phyloP scores from a whole-genome alignment of 352 stramenopile species.

The Aphanomyces astaci region DNA sequence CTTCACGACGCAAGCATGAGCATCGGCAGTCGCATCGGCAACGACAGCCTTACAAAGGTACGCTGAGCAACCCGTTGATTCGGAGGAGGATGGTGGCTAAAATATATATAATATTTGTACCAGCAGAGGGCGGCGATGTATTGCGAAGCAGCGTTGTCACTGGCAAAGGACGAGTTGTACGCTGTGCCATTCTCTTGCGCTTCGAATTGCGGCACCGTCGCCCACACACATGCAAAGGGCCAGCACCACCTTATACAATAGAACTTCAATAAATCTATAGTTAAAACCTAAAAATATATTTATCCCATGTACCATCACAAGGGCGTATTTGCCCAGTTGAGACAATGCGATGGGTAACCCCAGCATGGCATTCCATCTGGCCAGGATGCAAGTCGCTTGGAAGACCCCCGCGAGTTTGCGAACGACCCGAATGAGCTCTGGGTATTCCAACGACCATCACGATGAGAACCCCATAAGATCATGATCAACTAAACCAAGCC shows the following conservation, averaged over 20 bases:
- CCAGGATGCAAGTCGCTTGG: conserved; percentile 13
- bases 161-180: neutral
- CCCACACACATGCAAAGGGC: conserved; percentile 18
- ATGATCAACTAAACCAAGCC: too few relatives aligned
- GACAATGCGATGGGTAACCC: conserved; percentile 5
- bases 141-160: neutral
- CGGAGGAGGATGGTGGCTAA: too few relatives aligned
- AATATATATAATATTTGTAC: too few relatives aligned
- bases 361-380: conserved; percentile 16
- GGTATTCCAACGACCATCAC: too few relatives aligned
- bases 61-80: neutral
- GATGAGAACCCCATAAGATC: too few relatives aligned
- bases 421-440: conserved; percentile 20
- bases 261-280: too few relatives aligned
- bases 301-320: conserved; percentile 6
- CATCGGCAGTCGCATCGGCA: neutral
- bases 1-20: neutral
- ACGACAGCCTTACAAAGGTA: neutral
- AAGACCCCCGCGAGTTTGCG: conserved; percentile 25
- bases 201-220: conserved; percentile 5
- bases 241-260: conserved; percentile 1
- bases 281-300: too few relatives aligned
- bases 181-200: neutral
- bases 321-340: conserved; percentile 9
- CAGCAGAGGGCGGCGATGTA: conserved; percentile 15